A percentile compares a stretch with the other conserved stretches of the same genome.
These are phyloP conservation scores for Furcasterigmium furcatum DNA, from an alignment of 2,329 filamentous ascomycete genomes.

Conservation along the genomic window DNA sequence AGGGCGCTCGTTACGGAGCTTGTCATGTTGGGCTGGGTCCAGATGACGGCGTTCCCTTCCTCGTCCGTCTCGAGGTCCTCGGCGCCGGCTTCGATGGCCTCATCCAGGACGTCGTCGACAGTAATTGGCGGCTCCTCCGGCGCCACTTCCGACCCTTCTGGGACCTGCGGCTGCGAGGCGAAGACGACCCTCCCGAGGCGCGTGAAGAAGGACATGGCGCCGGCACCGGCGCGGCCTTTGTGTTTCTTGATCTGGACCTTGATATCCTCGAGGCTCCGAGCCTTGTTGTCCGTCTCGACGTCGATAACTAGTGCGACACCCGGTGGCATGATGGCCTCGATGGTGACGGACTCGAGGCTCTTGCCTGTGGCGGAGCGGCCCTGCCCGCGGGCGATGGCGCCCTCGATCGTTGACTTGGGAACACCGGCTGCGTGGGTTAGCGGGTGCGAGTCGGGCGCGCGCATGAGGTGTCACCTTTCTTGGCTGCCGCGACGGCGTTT, in stretches of 20 bases:
- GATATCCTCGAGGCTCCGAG: slow-evolving; percentile 70
- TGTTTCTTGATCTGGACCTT: slow-evolving; percentile 67
- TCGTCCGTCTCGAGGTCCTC: slow-evolving; percentile 58
- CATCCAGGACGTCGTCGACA: slow-evolving; percentile 74
- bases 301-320: slow-evolving; percentile 80
- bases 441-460: slow-evolving; percentile 5
- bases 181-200: slow-evolving; percentile 75
- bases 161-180: slow-evolving; percentile 29
- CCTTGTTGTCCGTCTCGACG: slow-evolving; percentile 79
- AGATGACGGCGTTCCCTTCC: slow-evolving; percentile 12
- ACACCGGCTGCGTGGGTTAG: slow-evolving; percentile 56
- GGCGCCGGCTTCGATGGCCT: slow-evolving; percentile 80
- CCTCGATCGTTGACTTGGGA: slow-evolving; percentile 80
- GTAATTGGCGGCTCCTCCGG: slow-evolving; percentile 22
- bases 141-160: neutral
- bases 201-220: slow-evolving; percentile 75
- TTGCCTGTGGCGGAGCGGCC: slow-evolving; percentile 73
- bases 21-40: slow-evolving; percentile 14
- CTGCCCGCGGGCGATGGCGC: slow-evolving; percentile 83
- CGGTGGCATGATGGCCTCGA: slow-evolving; percentile 78
- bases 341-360: slow-evolving; percentile 70
- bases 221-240: slow-evolving; percentile 68
- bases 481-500: slow-evolving; percentile 69
- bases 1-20: slow-evolving; percentile 10
- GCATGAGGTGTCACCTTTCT: slow-evolving; percentile 56